Conservation (phyloP, 495 filamentous ascomycete species). For the Podospora bellae-mahoneyi region DNA sequence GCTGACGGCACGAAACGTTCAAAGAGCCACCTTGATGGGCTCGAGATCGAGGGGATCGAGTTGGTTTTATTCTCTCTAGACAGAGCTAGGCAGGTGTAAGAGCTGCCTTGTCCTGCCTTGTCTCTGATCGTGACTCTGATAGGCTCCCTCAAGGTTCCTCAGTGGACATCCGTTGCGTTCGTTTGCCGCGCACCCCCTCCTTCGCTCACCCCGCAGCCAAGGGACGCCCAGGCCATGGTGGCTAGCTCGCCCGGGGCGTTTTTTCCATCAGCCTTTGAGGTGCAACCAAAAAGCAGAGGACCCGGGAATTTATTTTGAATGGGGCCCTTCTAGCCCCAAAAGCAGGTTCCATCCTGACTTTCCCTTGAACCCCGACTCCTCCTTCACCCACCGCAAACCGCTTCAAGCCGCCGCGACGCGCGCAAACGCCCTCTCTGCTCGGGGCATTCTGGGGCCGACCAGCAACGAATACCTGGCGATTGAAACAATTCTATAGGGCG, state of each 20-base stretch:
- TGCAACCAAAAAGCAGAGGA: neutral
- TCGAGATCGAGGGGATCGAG: neutral
- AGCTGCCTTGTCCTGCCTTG: neutral
- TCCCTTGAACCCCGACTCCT: conserved; percentile 10
- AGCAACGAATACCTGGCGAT: neutral
- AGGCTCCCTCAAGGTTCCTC: neutral
- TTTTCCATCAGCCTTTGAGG: neutral
- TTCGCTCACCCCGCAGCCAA: neutral
- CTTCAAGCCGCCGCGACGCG: conserved; percentile 28
- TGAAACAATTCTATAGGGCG: conserved; percentile 6
- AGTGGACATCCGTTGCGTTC: neutral
- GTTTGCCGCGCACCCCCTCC: neutral
- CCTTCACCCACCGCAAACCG: conserved; percentile 35
- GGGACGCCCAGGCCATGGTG: neutral
- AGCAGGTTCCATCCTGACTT: conserved; percentile 25
- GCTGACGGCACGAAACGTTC: neutral
- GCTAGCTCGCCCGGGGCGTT: neutral
- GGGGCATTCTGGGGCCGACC: conserved; percentile 7
- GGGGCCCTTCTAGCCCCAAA: conserved; percentile 22
- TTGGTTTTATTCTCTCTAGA: neutral
- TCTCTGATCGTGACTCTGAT: neutral
- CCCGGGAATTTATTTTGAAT: conserved; percentile 1
- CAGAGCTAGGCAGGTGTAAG: neutral
- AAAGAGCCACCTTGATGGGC: neutral
- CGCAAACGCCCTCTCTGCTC: neutral